These are phyloP conservation scores for Castanospermum australe DNA, from an alignment of 306 rosid genomes.

Conservation along the genomic window DNA sequence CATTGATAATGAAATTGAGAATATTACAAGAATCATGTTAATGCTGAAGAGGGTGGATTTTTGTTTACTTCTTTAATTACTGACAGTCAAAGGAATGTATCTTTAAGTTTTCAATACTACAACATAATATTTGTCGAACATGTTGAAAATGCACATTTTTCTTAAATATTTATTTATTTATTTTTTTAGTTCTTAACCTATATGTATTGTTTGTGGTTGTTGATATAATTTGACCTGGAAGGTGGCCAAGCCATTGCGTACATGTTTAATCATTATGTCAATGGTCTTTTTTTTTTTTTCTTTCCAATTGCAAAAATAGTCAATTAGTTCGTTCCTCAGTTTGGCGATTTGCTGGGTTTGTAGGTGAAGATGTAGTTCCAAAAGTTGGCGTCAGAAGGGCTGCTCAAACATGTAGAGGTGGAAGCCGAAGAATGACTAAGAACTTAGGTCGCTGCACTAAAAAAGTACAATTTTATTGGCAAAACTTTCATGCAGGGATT, in stretches of 20 bases:
- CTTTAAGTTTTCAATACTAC: neutral
- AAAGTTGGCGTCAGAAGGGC: neutral
- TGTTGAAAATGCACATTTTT: neutral
- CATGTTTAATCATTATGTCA: neutral
- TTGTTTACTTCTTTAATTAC: neutral
- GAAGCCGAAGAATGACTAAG: neutral
- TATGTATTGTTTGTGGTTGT: neutral
- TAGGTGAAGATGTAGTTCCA: constrained; percentile 7
- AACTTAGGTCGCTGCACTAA: neutral
- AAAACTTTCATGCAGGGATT: too few relatives aligned
- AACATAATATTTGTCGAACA: too few relatives aligned
- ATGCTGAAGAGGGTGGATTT: neutral
- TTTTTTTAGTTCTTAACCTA: neutral
- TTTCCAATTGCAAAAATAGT: neutral
- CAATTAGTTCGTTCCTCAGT: neutral
- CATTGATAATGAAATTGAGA: neutral
- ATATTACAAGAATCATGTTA: neutral
- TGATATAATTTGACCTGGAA: neutral
- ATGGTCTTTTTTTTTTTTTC: neutral
- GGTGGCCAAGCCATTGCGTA: neutral
- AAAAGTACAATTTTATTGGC: neutral
- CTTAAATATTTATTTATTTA: neutral
- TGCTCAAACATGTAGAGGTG: neutral
- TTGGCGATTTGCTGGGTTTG: neutral
- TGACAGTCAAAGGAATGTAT: neutral